A percentile compares a stretch with the other conserved stretches of the same genome.
Evolutionary conservation across 371 early-diverging fungal species (phyloP).

Genomic region (Basidiobolus heterosporus): DNA sequence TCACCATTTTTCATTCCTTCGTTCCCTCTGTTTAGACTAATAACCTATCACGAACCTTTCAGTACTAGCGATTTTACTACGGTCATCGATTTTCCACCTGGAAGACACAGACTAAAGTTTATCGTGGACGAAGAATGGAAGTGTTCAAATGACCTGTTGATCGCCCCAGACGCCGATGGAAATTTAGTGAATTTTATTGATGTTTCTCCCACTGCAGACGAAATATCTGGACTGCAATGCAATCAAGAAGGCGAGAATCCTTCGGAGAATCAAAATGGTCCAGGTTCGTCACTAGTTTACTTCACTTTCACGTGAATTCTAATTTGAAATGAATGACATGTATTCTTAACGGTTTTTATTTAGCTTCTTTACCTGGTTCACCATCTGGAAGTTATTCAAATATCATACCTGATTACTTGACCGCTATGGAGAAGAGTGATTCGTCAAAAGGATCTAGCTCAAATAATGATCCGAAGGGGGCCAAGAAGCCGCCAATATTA

Average conservation of each 20-base stretch:
- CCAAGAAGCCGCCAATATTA: slow-evolving; percentile 54
- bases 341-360: neutral
- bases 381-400: slow-evolving; percentile 4
- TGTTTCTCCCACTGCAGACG: slow-evolving; percentile 29
- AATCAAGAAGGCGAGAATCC: neutral
- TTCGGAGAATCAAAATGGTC: neutral
- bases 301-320: neutral
- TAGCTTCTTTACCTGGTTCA: slow-evolving; percentile 1
- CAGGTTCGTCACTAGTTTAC: too few species aligned
- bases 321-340: too few species aligned
- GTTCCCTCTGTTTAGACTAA: slow-evolving; percentile 4
- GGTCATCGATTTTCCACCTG: slow-evolving; percentile 73
- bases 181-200: slow-evolving; percentile 89
- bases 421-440: neutral
- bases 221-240: slow-evolving; percentile 14
- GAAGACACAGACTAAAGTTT: slow-evolving; percentile 89
- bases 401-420: neutral
- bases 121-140: slow-evolving; percentile 97
- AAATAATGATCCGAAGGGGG: too few species aligned
- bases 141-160: slow-evolving; percentile 75
- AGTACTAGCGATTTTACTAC: slow-evolving; percentile 61
- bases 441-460: too few species aligned
- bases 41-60: slow-evolving; percentile 1
- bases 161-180: slow-evolving; percentile 84
- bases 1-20: neutral